phyloP scores from a whole-genome alignment of 306 rosid species.

The Arachis stenosperma region DNA sequence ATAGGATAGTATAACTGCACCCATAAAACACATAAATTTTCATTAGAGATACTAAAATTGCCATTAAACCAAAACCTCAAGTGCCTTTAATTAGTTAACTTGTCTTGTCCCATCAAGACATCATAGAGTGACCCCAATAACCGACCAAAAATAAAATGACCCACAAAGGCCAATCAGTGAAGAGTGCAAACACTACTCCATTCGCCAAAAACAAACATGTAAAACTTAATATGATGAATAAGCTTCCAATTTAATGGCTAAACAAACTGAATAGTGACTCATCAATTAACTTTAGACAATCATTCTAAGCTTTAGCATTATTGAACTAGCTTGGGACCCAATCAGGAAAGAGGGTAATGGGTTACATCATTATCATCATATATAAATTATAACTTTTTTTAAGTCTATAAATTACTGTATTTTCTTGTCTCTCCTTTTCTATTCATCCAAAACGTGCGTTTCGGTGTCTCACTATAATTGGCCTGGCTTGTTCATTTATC shows the following conservation, averaged over 20 bases:
- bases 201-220: background rate
- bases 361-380: no score
- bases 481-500: background rate
- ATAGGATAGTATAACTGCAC: slow-evolving; percentile 48
- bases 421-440: background rate
- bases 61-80: no score
- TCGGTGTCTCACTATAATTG: background rate
- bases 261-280: no score
- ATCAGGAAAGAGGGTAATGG: no score
- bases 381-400: no score
- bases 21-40: background rate
- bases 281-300: background rate
- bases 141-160: background rate
- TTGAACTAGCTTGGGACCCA: background rate
- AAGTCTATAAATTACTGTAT: no score
- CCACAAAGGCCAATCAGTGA: background rate
- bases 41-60: no score
- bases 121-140: no score
- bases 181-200: background rate
- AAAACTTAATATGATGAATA: background rate
- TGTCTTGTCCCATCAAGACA: background rate
- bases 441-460: background rate
- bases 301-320: background rate
- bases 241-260: no score
- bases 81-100: no score